Base-by-base conservation (phyloP, 257 asterid species). In the Lycium barbarum region DNA sequence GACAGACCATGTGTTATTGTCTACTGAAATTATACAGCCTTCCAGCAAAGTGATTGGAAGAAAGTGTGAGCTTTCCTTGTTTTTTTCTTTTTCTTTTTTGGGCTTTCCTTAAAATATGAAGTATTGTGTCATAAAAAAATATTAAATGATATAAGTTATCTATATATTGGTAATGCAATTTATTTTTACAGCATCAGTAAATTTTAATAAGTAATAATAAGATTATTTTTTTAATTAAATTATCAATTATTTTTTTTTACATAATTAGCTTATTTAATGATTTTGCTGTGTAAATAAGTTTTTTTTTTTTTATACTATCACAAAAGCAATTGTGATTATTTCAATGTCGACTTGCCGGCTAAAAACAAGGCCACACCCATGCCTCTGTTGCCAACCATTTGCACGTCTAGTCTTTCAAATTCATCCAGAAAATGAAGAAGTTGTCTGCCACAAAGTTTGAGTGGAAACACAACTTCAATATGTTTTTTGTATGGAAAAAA, bases 361-460 rank as follows among this genome's bases (percentile, higher is more conserved):
- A 70, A 70, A 70, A 70, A 70, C 79, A 70, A 70, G 79, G 79
- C 53, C 79, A 70, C 33, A 70, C 33, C 79, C 79, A 70, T 14
- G 54, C 79, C 38, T 70, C 33, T 20, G 6, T 68, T 36, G 13
- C 76, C 76, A 68, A 68, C 76, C 76, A 36, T 14, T 14, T 68
- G 79, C 2, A 70, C n/a, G 10, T 70, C 3, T 53, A 70, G 12
- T 18, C 54, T 70, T 70, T 70, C 54, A 38, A 70, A 70, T 70
- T 70, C 54, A 70, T 15, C 79, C 40, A 70, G 8, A 38, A 38
- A 38, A 70, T 70, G 54, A 70, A 70, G 33, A 38, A 70, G 8
- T 70, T 70, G 79, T 70, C 79, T 70, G 79, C 79, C 79, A 70
- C 79, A 70, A 70, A 70, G 54, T 70, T 15, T 13, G 4, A 38